A percentile compares a stretch with the other conserved stretches of the same genome.
phyloP scores from a whole-genome alignment of 495 filamentous ascomycete species.

The Xylaria scruposa region DNA sequence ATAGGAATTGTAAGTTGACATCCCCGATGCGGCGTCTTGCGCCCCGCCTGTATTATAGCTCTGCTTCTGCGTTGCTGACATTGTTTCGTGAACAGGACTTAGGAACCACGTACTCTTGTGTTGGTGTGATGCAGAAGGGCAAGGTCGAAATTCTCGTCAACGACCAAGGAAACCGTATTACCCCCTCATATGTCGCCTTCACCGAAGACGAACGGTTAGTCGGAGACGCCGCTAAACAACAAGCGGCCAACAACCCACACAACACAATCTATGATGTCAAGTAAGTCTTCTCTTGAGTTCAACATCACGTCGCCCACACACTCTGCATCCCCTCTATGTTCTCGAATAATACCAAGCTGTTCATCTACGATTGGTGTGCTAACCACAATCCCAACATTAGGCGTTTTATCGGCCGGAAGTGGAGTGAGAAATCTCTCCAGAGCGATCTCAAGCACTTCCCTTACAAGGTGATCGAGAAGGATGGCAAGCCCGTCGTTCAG shows the following conservation, averaged over 20 bases:
- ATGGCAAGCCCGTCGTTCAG: slow-evolving; percentile 80
- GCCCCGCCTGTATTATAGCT: background rate
- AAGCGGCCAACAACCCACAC: slow-evolving; percentile 90
- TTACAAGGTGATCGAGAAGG: slow-evolving; percentile 81
- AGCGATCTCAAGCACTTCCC: slow-evolving; percentile 89
- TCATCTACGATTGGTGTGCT: slow-evolving; percentile 33
- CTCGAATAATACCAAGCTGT: background rate
- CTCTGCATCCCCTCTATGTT: background rate
- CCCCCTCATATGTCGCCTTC: slow-evolving; percentile 97
- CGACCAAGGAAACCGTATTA: slow-evolving; percentile 99
- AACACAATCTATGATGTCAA: slow-evolving; percentile 94
- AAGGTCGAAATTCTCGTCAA: slow-evolving; percentile 98
- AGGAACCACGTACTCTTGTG: slow-evolving; percentile 98
- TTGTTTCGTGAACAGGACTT: slow-evolving; percentile 65
- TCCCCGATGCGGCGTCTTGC: background rate
- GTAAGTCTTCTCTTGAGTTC: slow-evolving; percentile 57
- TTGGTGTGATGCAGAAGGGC: slow-evolving; percentile 98
- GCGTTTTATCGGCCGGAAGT: slow-evolving; percentile 91
- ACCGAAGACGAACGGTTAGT: slow-evolving; percentile 97
- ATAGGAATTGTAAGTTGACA: slow-evolving; percentile 78
- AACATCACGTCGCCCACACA: background rate
- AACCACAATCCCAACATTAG: slow-evolving; percentile 47
- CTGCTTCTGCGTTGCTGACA: slow-evolving; percentile 21
- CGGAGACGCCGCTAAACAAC: slow-evolving; percentile 99
- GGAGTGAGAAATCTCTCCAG: slow-evolving; percentile 83